Conservation (phyloP, 352 stramenopile species). For the Thalassiosira livingstoniorum region DNA sequence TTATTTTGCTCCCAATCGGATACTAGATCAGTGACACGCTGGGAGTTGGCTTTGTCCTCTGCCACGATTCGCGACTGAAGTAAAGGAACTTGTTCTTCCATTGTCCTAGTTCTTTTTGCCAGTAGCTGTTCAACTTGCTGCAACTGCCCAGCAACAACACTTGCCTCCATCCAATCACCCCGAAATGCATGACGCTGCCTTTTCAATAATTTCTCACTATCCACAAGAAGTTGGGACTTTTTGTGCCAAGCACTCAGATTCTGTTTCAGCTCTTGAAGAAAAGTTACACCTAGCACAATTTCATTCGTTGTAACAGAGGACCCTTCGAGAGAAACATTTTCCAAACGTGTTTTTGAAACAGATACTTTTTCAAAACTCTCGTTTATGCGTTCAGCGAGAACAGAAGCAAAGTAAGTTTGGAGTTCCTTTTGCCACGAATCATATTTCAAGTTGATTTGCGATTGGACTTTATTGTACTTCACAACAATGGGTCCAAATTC, state of each 20-base stretch:
- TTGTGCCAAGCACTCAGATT: constrained; percentile 72
- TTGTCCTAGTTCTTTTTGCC: constrained; percentile 83
- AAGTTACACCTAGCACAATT: constrained; percentile 92
- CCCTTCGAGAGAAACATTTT: constrained; percentile 93
- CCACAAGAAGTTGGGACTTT: constrained; percentile 90
- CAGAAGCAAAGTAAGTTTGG: constrained; percentile 93
- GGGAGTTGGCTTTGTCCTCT: constrained; percentile 92
- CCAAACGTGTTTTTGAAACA: constrained; percentile 88
- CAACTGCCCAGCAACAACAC: constrained; percentile 96
- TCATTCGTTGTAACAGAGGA: constrained; percentile 91
- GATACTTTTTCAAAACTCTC: constrained; percentile 84
- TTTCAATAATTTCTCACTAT: constrained; percentile 95
- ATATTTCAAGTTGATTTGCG: constrained; percentile 97
- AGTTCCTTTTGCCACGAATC: constrained; percentile 99
- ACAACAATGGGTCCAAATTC: constrained; percentile 90
- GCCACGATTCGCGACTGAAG: constrained; percentile 97
- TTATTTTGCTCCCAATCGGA: constrained; percentile 87
- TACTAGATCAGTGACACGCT: constrained; percentile 80
- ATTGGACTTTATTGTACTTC: constrained; percentile 86
- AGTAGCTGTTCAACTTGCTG: constrained; percentile 93
- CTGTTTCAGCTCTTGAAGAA: constrained; percentile 86
- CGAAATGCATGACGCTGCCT: constrained; percentile 95
- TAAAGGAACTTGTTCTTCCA: constrained; percentile 97
- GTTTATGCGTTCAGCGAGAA: constrained; percentile 94
- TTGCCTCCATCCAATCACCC: constrained; percentile 95